Percentiles rank a stretch among this genome's conserved stretches.
Evolutionary conservation across 2,329 filamentous ascomycete species (phyloP).

Genomic region (Pseudogymnoascus destructans): DNA sequence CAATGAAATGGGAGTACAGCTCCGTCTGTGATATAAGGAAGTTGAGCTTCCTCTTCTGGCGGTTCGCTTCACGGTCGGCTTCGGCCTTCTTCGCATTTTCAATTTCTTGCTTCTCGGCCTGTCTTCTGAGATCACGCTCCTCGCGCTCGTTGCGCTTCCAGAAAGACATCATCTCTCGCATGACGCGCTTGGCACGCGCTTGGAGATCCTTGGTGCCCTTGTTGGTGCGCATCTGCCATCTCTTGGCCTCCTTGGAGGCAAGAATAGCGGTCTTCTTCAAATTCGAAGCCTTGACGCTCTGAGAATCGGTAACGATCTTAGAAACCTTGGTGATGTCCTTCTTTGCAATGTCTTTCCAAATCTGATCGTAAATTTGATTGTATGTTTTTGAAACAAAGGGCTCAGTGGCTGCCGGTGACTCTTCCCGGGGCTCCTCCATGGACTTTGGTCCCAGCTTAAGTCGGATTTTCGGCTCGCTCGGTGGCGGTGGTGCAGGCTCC

Average conservation of each 20-base stretch:
- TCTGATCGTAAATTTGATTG: conserved; percentile 94
- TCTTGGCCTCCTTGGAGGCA: conserved; percentile 89
- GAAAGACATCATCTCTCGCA: conserved; percentile 99
- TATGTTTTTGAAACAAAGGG: conserved; percentile 79
- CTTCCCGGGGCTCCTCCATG: conserved; percentile 27
- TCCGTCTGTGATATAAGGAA: conserved; percentile 99
- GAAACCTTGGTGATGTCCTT: conserved; percentile 90
- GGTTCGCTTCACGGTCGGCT: conserved; percentile 90
- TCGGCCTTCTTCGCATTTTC: conserved; percentile 95
- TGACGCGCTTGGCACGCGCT: conserved; percentile 89
- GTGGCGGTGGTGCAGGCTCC: conserved; percentile 44
- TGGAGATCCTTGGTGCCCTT: conserved; percentile 98
- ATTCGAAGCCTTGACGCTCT: conserved; percentile 82
- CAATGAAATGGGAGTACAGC: conserved; percentile 97
- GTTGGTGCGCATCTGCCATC: conserved; percentile 96
- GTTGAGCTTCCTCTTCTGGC: conserved; percentile 97
- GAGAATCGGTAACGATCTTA: conserved; percentile 75
- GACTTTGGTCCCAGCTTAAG: conserved; percentile 40
- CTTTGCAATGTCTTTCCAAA: conserved; percentile 85
- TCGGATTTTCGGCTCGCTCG: conserved; percentile 37
- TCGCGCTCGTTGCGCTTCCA: conserved; percentile 99
- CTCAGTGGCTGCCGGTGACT: conserved; percentile 26
- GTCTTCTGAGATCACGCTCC: conserved; percentile 85
- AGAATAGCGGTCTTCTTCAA: conserved; percentile 94
- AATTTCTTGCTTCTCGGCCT: conserved; percentile 88